Conservation (phyloP, 345 rosid species). For the Cardamine chenopodiifolia region DNA sequence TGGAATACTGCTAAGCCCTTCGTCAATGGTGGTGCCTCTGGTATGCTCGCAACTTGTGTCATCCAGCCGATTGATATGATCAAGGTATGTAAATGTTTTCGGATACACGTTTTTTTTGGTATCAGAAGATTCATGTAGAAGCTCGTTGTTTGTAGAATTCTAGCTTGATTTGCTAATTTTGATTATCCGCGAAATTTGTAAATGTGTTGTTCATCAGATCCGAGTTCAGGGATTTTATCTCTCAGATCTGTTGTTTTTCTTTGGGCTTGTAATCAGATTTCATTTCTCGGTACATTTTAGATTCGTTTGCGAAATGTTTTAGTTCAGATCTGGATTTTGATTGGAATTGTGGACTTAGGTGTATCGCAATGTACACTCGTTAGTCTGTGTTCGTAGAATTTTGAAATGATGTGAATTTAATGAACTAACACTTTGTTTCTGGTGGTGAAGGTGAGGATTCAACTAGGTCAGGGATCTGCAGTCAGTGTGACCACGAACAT, state of each 20-base stretch:
- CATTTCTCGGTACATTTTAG: neutral
- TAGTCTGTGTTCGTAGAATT: neutral
- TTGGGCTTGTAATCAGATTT: neutral
- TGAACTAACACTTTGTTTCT: slow-evolving; percentile 20
- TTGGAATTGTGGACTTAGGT: neutral
- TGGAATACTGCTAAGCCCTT: slow-evolving; percentile 94
- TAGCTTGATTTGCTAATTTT: slow-evolving; percentile 9
- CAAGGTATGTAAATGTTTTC: slow-evolving; percentile 56
- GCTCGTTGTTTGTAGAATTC: neutral
- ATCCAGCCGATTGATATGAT: slow-evolving; percentile 97
- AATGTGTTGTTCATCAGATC: slow-evolving; percentile 49
- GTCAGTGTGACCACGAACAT: slow-evolving; percentile 68
- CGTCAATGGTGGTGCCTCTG: slow-evolving; percentile 93
- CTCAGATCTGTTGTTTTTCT: slow-evolving; percentile 28
- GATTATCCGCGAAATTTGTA: slow-evolving; percentile 21
- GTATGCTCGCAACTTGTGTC: slow-evolving; percentile 99
- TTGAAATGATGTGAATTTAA: slow-evolving; percentile 8
- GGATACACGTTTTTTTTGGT: neutral
- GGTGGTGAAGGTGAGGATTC: slow-evolving; percentile 87
- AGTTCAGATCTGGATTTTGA: slow-evolving; percentile 34
- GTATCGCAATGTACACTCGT: slow-evolving; percentile 2
- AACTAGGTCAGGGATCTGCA: slow-evolving; percentile 97
- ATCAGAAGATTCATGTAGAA: neutral
- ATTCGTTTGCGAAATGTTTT: neutral
- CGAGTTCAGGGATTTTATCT: slow-evolving; percentile 23